Percentiles rank a stretch among this genome's conserved stretches.
These are phyloP conservation scores for Dissophora globulifera DNA, from an alignment of 192 early-diverging fungal species.

Conservation along the genomic window DNA sequence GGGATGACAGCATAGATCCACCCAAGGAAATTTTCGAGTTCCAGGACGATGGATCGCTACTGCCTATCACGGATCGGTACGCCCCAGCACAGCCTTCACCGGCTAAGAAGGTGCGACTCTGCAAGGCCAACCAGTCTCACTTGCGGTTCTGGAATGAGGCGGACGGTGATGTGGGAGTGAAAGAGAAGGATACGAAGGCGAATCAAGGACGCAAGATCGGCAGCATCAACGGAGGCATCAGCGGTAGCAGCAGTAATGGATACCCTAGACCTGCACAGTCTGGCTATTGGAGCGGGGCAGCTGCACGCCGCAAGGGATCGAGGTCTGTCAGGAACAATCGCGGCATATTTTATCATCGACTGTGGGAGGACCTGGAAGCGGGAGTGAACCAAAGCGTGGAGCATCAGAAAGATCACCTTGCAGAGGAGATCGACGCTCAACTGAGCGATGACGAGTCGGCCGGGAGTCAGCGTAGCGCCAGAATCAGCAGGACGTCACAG, in stretches of 20 bases:
- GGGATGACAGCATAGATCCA: background rate
- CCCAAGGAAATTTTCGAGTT: slow-evolving; percentile 26
- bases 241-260: background rate
- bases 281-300: background rate
- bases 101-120: slow-evolving; percentile 27
- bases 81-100: slow-evolving; percentile 17
- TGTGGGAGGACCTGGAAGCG: no score
- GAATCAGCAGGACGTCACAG: background rate
- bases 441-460: background rate
- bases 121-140: background rate
- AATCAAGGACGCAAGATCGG: background rate
- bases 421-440: background rate
- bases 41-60: slow-evolving; percentile 32
- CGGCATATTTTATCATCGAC: no score
- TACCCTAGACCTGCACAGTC: background rate
- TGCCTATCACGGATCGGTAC: slow-evolving; percentile 24
- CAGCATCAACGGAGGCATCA: no score
- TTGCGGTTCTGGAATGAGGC: slow-evolving; percentile 20
- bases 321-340: background rate
- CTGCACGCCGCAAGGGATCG: background rate
- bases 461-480: background rate
- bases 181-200: background rate
- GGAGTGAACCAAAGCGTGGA: no score
- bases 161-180: background rate
- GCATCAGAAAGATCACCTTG: no score